These are phyloP conservation scores for Aphanomyces euteiches DNA, from an alignment of 352 stramenopile species.

Conservation along the genomic window DNA sequence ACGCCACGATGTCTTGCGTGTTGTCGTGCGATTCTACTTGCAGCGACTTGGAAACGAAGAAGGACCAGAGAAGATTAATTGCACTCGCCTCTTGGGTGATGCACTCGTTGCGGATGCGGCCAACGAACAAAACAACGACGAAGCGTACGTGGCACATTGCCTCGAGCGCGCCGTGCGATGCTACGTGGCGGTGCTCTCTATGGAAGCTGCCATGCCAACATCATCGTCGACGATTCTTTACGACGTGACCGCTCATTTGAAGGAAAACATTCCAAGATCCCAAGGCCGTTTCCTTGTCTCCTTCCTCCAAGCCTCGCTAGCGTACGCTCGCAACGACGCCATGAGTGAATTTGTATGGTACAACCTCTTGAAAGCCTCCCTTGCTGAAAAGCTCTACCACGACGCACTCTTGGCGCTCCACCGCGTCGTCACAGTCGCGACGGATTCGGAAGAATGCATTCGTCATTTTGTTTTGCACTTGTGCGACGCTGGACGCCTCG, in stretches of 20 bases:
- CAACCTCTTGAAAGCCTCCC: slow-evolving; percentile 17
- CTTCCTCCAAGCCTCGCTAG: slow-evolving; percentile 5
- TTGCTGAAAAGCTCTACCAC: slow-evolving; percentile 8
- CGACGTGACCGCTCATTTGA: slow-evolving; percentile 1
- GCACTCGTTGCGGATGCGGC: background rate
- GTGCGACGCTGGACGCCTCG: slow-evolving; percentile 18
- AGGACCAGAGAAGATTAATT: background rate
- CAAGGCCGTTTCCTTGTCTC: background rate
- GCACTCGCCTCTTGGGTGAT: slow-evolving; percentile 7
- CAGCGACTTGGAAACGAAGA: background rate
- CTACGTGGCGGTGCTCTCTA: slow-evolving; percentile 1
- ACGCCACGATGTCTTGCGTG: slow-evolving; percentile 34
- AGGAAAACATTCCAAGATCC: background rate
- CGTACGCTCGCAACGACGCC: background rate
- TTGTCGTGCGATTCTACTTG: slow-evolving; percentile 8
- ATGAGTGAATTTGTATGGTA: slow-evolving; percentile 24
- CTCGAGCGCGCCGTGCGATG: background rate
- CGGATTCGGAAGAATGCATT: slow-evolving; percentile 6
- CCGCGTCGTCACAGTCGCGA: background rate
- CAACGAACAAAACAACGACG: slow-evolving; percentile 3
- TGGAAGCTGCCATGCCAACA: background rate
- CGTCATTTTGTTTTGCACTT: slow-evolving; percentile 17
- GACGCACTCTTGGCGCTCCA: slow-evolving; percentile 2
- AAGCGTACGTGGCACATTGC: background rate
- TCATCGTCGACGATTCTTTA: background rate